These are phyloP conservation scores for Cymbopogon flexuosus DNA, from an alignment of 202 grass and related monocot species.

Conservation along the genomic window DNA sequence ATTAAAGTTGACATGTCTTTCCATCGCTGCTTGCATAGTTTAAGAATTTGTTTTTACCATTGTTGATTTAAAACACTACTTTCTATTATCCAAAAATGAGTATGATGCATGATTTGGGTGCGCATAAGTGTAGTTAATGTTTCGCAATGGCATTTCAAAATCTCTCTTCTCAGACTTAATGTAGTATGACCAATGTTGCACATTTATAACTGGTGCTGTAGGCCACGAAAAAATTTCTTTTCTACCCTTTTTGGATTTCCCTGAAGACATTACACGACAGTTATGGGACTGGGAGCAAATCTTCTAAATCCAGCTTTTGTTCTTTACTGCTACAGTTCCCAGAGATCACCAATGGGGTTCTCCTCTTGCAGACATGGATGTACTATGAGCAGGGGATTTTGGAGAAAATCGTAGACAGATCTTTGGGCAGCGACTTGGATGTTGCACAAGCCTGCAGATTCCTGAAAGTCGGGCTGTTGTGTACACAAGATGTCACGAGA, in stretches of 20 bases:
- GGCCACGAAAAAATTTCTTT: background rate
- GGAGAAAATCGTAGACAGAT: conserved; percentile 48
- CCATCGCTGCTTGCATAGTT: background rate
- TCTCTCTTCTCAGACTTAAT: conserved; percentile 8
- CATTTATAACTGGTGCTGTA: background rate
- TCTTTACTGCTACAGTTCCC: conserved; percentile 59
- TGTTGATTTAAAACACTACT: background rate
- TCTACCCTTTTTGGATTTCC: background rate
- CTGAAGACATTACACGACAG: background rate
- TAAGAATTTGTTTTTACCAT: background rate
- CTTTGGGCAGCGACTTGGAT: conserved; percentile 49
- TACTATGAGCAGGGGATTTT: conserved; percentile 48
- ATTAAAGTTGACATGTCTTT: background rate
- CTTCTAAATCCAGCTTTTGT: conserved; percentile 28
- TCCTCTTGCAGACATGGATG: conserved; percentile 68
- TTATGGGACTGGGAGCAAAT: conserved; percentile 18
- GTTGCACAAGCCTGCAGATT: conserved; percentile 44
- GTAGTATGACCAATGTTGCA: background rate
- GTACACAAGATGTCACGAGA: conserved; percentile 55
- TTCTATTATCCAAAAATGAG: background rate
- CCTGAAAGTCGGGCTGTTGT: conserved; percentile 63
- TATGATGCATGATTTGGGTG: background rate
- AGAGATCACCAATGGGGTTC: conserved; percentile 59
- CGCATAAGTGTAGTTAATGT: background rate
- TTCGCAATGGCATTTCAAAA: background rate